Conservation (phyloP, 495 filamentous ascomycete genomes). For the Darksidea phi region DNA sequence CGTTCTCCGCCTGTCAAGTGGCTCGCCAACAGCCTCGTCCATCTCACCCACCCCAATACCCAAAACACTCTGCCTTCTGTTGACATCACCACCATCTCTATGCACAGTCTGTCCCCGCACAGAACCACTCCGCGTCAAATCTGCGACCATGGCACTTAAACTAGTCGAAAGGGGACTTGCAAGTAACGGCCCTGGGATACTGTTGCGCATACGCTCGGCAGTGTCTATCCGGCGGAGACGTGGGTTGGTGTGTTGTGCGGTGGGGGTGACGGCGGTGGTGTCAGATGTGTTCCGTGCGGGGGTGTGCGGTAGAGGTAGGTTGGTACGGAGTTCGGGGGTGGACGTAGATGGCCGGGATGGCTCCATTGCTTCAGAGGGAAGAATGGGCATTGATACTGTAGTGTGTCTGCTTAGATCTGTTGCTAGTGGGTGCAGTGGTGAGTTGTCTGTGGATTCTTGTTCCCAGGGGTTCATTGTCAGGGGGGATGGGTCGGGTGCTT, state of each 20-base stretch:
- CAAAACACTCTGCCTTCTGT: constrained; percentile 19
- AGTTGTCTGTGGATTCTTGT: neutral
- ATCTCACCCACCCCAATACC: constrained; percentile 21
- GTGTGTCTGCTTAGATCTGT: constrained; percentile 13
- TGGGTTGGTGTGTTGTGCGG: constrained; percentile 8
- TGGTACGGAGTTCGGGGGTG: constrained; percentile 14
- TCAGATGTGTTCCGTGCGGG: constrained; percentile 20
- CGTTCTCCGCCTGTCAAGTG: neutral
- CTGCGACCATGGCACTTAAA: constrained; percentile 50
- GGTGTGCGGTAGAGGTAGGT: constrained; percentile 18
- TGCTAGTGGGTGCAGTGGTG: constrained; percentile 10
- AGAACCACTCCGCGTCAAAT: constrained; percentile 39
- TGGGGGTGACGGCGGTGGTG: constrained; percentile 8
- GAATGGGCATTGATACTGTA: constrained; percentile 31
- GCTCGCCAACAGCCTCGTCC: neutral
- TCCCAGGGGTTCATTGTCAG: constrained; percentile 24
- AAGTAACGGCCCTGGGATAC: constrained; percentile 37
- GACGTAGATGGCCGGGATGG: constrained; percentile 20
- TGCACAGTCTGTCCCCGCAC: neutral
- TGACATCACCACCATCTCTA: neutral
- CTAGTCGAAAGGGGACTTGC: constrained; percentile 39
- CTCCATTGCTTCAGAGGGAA: constrained; percentile 24
- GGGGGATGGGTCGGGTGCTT: constrained; percentile 16
- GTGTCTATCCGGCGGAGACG: constrained; percentile 27
- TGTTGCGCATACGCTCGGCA: constrained; percentile 32